A percentile compares a stretch with the other conserved stretches of the same genome.
Conservation (phyloP, 306 rosid genomes). For the Rosa persica region DNA sequence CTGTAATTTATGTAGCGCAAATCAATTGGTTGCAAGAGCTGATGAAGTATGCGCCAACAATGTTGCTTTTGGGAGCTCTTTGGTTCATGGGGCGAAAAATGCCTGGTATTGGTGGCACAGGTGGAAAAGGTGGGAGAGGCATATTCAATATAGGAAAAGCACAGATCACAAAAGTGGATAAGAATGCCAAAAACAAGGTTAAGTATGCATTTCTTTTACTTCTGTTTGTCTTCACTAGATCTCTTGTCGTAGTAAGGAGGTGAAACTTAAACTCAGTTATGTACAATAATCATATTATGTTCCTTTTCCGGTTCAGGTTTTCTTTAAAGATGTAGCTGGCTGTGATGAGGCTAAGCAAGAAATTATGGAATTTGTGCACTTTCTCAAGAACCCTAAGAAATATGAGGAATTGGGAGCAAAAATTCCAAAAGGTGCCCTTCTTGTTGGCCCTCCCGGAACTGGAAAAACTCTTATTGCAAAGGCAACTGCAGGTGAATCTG, state of each 20-base stretch:
- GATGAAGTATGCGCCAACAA: constrained; percentile 62
- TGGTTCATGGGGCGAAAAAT: constrained; percentile 60
- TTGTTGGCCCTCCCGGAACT: constrained; percentile 96
- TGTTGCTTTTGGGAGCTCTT: constrained; percentile 67
- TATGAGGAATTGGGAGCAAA: constrained; percentile 95
- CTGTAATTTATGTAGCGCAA: constrained; percentile 74
- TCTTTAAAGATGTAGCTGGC: constrained; percentile 93
- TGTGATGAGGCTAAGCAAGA: constrained; percentile 98
- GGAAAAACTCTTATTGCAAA: constrained; percentile 96
- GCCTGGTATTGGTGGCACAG: constrained; percentile 64
- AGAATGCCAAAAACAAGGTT: constrained; percentile 89
- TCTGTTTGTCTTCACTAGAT: constrained; percentile 17
- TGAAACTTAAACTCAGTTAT: constrained; percentile 6
- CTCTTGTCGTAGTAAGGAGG: not conserved
- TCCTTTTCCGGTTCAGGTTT: constrained; percentile 45
- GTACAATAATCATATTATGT: not conserved
- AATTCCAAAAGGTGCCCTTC: constrained; percentile 94
- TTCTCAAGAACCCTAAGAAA: constrained; percentile 85
- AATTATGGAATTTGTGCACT: constrained; percentile 94
- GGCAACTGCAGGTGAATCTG: constrained; percentile 98
- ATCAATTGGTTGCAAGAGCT: constrained; percentile 74
- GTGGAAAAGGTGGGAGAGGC: constrained; percentile 77
- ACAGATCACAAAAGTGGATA: constrained; percentile 76
- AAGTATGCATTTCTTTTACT: not conserved
- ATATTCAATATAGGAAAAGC: constrained; percentile 92